A percentile compares a stretch with the other conserved stretches of the same genome.
These are phyloP conservation scores for Yamadazyma epiphylla DNA, from an alignment of 1,139 yeast genomes.

Conservation along the genomic window DNA sequence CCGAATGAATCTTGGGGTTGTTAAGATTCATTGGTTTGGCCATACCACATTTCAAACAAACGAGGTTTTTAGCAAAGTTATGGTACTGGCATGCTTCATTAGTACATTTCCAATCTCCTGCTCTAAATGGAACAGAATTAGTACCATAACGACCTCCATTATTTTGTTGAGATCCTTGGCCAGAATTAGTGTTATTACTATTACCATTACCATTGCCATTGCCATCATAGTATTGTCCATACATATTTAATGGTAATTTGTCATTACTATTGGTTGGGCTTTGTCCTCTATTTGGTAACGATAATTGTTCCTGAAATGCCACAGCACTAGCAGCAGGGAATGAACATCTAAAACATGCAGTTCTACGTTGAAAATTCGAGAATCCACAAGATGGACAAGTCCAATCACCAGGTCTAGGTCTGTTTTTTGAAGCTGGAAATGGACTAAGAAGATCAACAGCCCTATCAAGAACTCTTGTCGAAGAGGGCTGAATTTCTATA, in stretches of 20 bases:
- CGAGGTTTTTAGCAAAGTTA: conserved; percentile 87
- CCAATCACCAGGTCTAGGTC: conserved; percentile 98
- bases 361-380: conserved; percentile 89
- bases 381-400: conserved; percentile 95
- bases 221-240: conserved; percentile 3
- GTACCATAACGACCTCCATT: conserved; percentile 8
- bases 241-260: conserved; percentile 6
- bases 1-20: conserved; percentile 25
- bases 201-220: conserved; percentile 4
- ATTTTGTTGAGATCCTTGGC: conserved; percentile 4
- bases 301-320: conserved; percentile 56
- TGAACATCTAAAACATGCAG: conserved; percentile 91
- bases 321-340: conserved; percentile 79
- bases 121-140: conserved; percentile 74
- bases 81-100: conserved; percentile 80
- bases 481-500: conserved; percentile 85
- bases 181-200: conserved; percentile 8
- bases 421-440: conserved; percentile 83
- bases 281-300: neutral
- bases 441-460: conserved; percentile 80
- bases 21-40: conserved; percentile 52
- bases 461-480: conserved; percentile 68
- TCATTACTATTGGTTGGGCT: conserved; percentile 10
- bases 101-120: conserved; percentile 95
- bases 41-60: conserved; percentile 85